Evolutionary conservation across 345 rosid species (phyloP), one percentile per base, ranked within the genome.

Genomic region (Angophora floribunda): DNA sequence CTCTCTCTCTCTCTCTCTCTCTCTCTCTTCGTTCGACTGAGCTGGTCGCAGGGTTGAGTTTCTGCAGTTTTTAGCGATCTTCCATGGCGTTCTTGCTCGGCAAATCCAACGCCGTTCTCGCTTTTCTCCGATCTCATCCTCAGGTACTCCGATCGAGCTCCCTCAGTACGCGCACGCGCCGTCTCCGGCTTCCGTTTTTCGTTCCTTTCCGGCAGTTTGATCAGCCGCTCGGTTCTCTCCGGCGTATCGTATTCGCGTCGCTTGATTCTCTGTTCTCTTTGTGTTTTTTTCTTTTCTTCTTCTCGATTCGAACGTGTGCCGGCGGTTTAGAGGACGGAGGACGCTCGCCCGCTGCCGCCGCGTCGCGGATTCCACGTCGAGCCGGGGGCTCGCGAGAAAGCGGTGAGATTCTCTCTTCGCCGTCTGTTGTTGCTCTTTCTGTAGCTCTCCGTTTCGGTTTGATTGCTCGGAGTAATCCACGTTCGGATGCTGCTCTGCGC

Each of bases 311-410:
- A 9, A 32, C 80, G 9, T 5, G 13, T 13, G 57, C n/a, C 26
- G 13, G 24, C 49, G 47, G 30, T 51, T 50, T 90, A 92, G 97
- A 92, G 91, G 89, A 86, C 88, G n/a, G 92, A 91, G 87, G 94
- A 86, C 86, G 90, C 92, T 6, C 51, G 94, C 45, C 89, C 93
- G 59, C 88, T 91, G 49, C 49, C 93, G 45, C 41, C 94, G n/a
- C 94, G 93, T 59, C 98, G 99, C 8, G 96, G 95, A 22, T 91
- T 92, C 87, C 99, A 97, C 87, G 95, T 96, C 53, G 97, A 95
- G 70, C 95, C 91, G 2, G 99, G 99, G 32, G 91, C 95, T 89
- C 98, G 99, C 28, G 99, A 97, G 93, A 93, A 95, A 95, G 96
- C 98, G 92, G 99, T 98, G 88, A 93, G 98, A 87, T 47, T 88